phyloP scores from a whole-genome alignment of 2,329 filamentous ascomycete species.

The Penicillium paneum region DNA sequence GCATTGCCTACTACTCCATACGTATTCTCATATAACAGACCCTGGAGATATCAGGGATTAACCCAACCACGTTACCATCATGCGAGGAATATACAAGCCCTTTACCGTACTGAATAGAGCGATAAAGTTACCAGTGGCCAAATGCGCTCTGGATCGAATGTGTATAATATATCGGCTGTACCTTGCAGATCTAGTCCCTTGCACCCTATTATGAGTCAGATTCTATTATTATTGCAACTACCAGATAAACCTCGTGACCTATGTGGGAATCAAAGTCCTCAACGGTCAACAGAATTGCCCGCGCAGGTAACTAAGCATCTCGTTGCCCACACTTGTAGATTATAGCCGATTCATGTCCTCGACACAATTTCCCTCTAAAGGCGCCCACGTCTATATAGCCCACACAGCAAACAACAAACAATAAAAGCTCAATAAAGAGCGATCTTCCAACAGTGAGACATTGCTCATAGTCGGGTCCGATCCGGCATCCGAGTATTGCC shows the following conservation, averaged over 20 bases:
- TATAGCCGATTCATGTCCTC: not conserved
- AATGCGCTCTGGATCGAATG: not conserved
- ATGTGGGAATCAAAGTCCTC: not conserved
- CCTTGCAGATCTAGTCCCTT: constrained; percentile 10
- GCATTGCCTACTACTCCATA: not conserved
- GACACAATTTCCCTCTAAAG: not conserved
- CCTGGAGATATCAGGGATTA: not conserved
- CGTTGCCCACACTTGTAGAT: not conserved
- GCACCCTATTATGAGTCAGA: not conserved
- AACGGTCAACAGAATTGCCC: not conserved
- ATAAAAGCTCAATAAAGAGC: not conserved
- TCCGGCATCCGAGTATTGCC: not conserved
- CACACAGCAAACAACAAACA: not conserved
- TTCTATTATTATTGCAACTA: not conserved
- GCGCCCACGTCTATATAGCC: no score
- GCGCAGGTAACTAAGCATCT: not conserved
- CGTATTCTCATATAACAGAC: not conserved
- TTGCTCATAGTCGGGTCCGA: not conserved
- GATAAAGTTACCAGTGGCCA: not conserved
- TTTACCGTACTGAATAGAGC: not conserved
- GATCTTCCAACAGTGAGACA: constrained; percentile 3
- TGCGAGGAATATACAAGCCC: not conserved
- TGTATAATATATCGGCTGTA: not conserved
- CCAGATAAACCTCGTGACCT: not conserved
- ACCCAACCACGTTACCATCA: not conserved